Evolutionary conservation across 2,329 filamentous ascomycete species (phyloP).

Genomic region (Nakataea oryzae): DNA sequence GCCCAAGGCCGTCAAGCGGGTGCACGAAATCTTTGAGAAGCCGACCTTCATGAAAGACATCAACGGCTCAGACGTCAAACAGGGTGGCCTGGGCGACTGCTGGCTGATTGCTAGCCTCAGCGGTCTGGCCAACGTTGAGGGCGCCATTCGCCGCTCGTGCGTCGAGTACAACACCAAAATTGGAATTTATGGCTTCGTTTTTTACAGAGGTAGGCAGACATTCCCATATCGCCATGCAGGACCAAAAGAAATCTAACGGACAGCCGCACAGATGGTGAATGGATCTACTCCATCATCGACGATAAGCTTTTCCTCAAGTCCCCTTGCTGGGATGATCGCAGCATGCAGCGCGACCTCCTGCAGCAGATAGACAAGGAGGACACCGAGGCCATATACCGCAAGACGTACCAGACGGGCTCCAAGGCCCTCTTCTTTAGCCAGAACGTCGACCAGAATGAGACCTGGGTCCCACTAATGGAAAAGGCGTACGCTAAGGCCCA

Average conservation of each 20-base stretch:
- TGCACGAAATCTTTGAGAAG: conserved; percentile 64
- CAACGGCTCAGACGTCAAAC: conserved; percentile 64
- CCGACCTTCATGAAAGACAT: conserved; percentile 58
- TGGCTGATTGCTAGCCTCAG: conserved; percentile 75
- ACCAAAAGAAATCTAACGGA: neutral
- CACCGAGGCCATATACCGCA: conserved; percentile 52
- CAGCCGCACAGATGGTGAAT: conserved; percentile 59
- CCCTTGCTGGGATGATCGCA: conserved; percentile 70
- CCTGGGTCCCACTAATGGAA: conserved; percentile 69
- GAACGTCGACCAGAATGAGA: conserved; percentile 65
- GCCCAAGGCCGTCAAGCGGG: conserved; percentile 67
- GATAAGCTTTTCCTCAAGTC: conserved; percentile 82
- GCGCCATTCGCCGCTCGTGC: conserved; percentile 61
- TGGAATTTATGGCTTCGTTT: conserved; percentile 84
- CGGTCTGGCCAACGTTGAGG: conserved; percentile 63
- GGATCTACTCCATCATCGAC: conserved; percentile 85
- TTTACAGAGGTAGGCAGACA: conserved; percentile 49
- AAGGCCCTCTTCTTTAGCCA: conserved; percentile 68
- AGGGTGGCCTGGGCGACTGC: conserved; percentile 70
- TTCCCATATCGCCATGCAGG: neutral
- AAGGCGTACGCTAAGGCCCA: conserved; percentile 77
- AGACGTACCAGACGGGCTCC: conserved; percentile 63
- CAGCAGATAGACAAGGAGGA: conserved; percentile 67
- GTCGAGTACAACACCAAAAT: conserved; percentile 64
- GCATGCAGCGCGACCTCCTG: conserved; percentile 62